These are phyloP conservation scores for Yamadazyma blattariae DNA, from an alignment of 1,139 yeast genomes.

Conservation along the genomic window DNA sequence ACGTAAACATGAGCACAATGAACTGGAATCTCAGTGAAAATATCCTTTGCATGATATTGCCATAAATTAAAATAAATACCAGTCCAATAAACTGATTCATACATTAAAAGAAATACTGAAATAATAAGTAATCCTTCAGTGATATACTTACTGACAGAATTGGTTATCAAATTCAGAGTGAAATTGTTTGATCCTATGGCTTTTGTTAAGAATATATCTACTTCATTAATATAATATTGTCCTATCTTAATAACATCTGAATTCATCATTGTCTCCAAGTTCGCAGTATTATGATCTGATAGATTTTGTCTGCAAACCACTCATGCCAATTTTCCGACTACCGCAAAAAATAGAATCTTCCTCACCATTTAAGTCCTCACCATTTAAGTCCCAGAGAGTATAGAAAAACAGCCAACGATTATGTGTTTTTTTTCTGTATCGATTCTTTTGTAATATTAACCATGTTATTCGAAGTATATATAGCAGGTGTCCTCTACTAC, in stretches of 20 bases:
- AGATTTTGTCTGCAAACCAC: too few relatives aligned
- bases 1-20: conserved; percentile 75
- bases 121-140: conserved; percentile 27
- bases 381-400: too few relatives aligned
- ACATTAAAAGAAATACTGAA: conserved; percentile 31
- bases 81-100: conserved; percentile 45
- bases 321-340: too few relatives aligned
- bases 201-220: conserved; percentile 1
- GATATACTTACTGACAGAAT: conserved; percentile 31
- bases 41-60: conserved; percentile 64
- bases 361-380: too few relatives aligned
- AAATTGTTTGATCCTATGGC: conserved; percentile 5
- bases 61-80: conserved; percentile 51
- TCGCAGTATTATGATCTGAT: too few relatives aligned
- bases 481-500: too few relatives aligned
- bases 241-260: conserved; percentile 1
- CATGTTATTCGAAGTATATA: too few relatives aligned
- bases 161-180: conserved; percentile 11
- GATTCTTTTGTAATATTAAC: too few relatives aligned
- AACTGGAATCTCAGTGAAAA: conserved; percentile 66
- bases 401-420: too few relatives aligned
- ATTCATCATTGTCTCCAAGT: conserved; percentile 2
- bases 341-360: too few relatives aligned
- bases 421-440: too few relatives aligned
- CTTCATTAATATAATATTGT: conserved; percentile 1